Conservation (phyloP, 2,329 filamentous ascomycete genomes). For the Pseudopyricularia javanii region DNA sequence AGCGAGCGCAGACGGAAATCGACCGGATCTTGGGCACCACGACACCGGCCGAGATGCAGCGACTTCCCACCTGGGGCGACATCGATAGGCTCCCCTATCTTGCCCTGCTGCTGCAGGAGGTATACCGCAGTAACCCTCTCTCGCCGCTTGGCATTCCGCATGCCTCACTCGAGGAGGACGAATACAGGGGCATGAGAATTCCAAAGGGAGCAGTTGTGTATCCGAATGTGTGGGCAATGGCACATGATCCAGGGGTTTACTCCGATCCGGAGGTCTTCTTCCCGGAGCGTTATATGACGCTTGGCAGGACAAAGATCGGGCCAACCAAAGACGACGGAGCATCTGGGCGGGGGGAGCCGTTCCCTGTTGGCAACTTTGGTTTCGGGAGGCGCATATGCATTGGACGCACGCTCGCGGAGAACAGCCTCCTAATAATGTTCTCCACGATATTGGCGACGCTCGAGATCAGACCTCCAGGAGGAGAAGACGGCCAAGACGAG, state of each 20-base stretch:
- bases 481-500: slow-evolving; percentile 8
- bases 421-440: slow-evolving; percentile 25
- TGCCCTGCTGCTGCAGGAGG: slow-evolving; percentile 20
- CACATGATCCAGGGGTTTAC: slow-evolving; percentile 17
- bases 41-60: slow-evolving; percentile 1
- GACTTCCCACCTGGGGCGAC: slow-evolving; percentile 14
- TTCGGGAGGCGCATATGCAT: slow-evolving; percentile 32
- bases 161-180: slow-evolving; percentile 23
- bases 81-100: slow-evolving; percentile 20
- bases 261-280: slow-evolving; percentile 18
- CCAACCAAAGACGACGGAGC: not conserved
- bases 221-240: slow-evolving; percentile 26
- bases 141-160: slow-evolving; percentile 25
- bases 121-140: slow-evolving; percentile 19
- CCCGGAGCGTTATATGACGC: slow-evolving; percentile 16
- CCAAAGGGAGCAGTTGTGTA: slow-evolving; percentile 29
- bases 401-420: slow-evolving; percentile 33
- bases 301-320: not conserved
- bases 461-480: slow-evolving; percentile 10
- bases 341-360: slow-evolving; percentile 13
- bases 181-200: slow-evolving; percentile 29
- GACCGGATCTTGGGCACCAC: slow-evolving; percentile 21
- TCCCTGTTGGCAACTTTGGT: slow-evolving; percentile 21
- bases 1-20: slow-evolving; percentile 16
- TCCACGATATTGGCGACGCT: slow-evolving; percentile 20